phyloP scores from a whole-genome alignment of 768 basidiomycete genomes.

The Tricholoma sp. region DNA sequence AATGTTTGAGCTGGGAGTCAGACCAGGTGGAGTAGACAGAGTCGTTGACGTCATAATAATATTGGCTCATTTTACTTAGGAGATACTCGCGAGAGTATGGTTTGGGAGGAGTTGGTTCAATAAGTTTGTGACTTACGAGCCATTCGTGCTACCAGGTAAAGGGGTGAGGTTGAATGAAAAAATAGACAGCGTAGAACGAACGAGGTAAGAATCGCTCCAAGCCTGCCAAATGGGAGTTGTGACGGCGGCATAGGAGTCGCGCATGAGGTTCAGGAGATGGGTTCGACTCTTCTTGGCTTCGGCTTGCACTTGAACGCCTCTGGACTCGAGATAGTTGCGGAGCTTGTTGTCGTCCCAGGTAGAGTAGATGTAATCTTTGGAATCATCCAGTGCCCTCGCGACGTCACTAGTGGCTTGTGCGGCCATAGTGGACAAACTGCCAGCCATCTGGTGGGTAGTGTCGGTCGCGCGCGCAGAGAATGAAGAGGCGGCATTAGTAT shows the following conservation, averaged over 20 bases:
- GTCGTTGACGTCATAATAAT: conserved; percentile 63
- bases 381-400: conserved; percentile 52
- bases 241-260: conserved; percentile 57
- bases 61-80: conserved; percentile 62
- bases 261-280: conserved; percentile 67
- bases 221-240: conserved; percentile 69
- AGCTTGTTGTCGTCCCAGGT: conserved; percentile 83
- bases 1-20: conserved; percentile 69
- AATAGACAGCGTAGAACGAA: conserved; percentile 26
- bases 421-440: conserved; percentile 35
- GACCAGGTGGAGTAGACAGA: conserved; percentile 65
- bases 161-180: background rate
- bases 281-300: conserved; percentile 51
- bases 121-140: conserved; percentile 74
- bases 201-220: conserved; percentile 85
- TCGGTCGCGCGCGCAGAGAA: conserved; percentile 48
- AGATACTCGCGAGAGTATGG: conserved; percentile 60
- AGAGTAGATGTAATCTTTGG: conserved; percentile 85
- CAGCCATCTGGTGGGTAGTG: conserved; percentile 33
- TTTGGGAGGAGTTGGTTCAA: conserved; percentile 49
- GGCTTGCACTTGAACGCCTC: conserved; percentile 60
- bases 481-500: conserved; percentile 53
- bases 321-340: conserved; percentile 65
- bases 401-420: conserved; percentile 52
- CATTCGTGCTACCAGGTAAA: conserved; percentile 56